Evolutionary conservation across 139 green algal genomes (phyloP), one percentile per base, ranked within the genome.

Genomic region (Coelastrella sp.): DNA sequence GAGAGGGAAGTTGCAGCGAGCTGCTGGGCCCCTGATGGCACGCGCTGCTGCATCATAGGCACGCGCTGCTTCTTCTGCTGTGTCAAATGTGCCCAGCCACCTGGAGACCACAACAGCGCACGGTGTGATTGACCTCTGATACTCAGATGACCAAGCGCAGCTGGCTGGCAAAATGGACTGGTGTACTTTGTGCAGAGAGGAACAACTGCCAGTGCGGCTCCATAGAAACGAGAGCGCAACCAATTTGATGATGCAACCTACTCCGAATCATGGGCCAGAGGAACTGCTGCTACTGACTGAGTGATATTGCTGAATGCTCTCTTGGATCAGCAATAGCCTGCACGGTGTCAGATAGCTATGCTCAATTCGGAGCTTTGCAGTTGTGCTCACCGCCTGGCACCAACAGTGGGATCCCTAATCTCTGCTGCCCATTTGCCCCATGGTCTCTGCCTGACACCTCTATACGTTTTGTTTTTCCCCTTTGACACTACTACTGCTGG

Each of bases 381-480:
- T 4, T 19, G 8, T 47, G 68, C 93, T 10, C 92, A 99, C 92
- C 96, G 95, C 6, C 97, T 88, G 0, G 96, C 94, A 0, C 98
- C 97, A 3, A 97, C 93, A 8, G 95, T 98, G 3, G 98, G 98
- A 89, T 99, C 98, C 19, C 98, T 90, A 80, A 99, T 99, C 93
- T 99, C 98, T 7, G 98, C 98, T 7, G 98, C 98, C 97, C 92
- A 98, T 87, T 99, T 99, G 75, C 98, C 98, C 98, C 98, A 99
- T 5, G 98, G 98, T 56, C 98, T 93, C 90, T 99, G 98, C 23
- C 98, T 92, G 8, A 99, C 98, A 4, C 98, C 98, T 8, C 98
- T 93, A 88, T 98, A 99, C 3, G 96, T 97, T 92, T 98, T 98
- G 92, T 96, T 96, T 59, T 95, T 95, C 14, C 96, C 94, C 92